Percentiles rank a stretch among this genome's conserved stretches.
Evolutionary conservation across 208 protist species (phyloP).

Genomic region (Crithidia sp.): DNA sequence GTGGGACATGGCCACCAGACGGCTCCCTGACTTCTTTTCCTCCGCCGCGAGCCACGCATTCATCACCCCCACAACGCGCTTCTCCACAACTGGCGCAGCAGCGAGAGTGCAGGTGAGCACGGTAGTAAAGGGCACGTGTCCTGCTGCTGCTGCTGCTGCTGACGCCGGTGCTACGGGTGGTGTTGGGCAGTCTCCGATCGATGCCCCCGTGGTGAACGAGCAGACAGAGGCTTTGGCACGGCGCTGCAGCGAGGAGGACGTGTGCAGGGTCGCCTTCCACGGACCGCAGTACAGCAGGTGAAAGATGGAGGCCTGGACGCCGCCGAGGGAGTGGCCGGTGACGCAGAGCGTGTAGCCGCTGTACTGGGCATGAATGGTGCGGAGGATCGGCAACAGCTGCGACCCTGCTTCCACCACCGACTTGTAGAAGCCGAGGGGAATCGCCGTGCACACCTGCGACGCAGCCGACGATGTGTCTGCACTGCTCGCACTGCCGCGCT

Average conservation of each 20-base stretch:
- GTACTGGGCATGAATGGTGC: constrained; percentile 51
- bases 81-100: constrained; percentile 67
- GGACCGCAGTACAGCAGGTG: constrained; percentile 65
- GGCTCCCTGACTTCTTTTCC: constrained; percentile 40
- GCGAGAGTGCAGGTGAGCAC: constrained; percentile 63
- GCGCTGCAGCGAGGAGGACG: constrained; percentile 18
- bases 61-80: constrained; percentile 22
- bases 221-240: constrained; percentile 13
- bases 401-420: constrained; percentile 45
- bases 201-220: constrained; percentile 3
- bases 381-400: constrained; percentile 46
- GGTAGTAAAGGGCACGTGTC: constrained; percentile 27
- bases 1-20: constrained; percentile 59
- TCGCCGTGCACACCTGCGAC: constrained; percentile 49
- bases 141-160: not conserved
- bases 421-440: constrained; percentile 75
- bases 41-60: constrained; percentile 33
- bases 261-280: constrained; percentile 15
- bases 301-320: constrained; percentile 73
- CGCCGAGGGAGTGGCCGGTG: constrained; percentile 87
- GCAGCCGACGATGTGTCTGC: not conserved
- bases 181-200: not conserved
- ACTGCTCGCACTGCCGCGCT: constrained; percentile 1
- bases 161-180: too few relatives aligned
- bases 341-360: constrained; percentile 65